Percentiles rank a stretch among this genome's conserved stretches.
phyloP scores from a whole-genome alignment of 1,139 yeast genomes.

The Sugiyamaella sp. region DNA sequence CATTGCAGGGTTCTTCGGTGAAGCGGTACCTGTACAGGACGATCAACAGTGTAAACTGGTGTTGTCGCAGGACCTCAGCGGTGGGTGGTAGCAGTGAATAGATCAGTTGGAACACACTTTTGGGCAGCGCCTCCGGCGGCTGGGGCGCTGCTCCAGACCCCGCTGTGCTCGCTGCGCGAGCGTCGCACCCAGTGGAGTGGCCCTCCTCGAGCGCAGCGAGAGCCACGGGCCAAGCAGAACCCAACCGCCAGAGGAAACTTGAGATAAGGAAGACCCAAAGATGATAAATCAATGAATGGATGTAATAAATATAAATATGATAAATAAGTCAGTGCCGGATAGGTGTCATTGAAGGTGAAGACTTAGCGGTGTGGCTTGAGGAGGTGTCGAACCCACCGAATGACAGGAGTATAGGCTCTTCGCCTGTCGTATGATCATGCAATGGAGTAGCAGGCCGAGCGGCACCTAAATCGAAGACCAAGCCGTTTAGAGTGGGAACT shows the following conservation, averaged over 20 bases:
- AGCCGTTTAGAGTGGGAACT: slow-evolving; percentile 7
- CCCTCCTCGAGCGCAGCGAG: too few relatives aligned
- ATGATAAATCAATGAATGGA: neutral
- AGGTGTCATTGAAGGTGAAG: slow-evolving; percentile 14
- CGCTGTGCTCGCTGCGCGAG: too few relatives aligned
- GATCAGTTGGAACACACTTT: too few relatives aligned
- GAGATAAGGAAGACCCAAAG: slow-evolving; percentile 3
- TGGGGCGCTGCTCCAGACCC: neutral
- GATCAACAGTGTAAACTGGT: slow-evolving; percentile 10
- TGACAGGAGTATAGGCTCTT: slow-evolving; percentile 15
- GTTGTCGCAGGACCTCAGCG: slow-evolving; percentile 12
- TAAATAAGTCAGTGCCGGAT: neutral
- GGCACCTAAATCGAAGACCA: slow-evolving; percentile 13
- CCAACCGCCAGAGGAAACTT: neutral
- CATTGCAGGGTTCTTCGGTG: slow-evolving; percentile 35
- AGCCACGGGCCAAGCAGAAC: too few relatives aligned
- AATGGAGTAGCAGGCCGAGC: slow-evolving; percentile 16
- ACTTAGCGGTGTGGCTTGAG: slow-evolving; percentile 10
- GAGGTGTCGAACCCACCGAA: slow-evolving; percentile 13
- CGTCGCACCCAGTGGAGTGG: too few relatives aligned
- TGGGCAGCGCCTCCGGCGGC: neutral
- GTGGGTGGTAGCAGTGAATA: slow-evolving; percentile 11
- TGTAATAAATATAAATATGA: slow-evolving; percentile 9
- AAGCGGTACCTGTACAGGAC: neutral
- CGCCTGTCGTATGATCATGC: neutral